These are phyloP conservation scores for Cercospora zeina DNA, from an alignment of 2,329 filamentous ascomycete genomes.

Conservation along the genomic window DNA sequence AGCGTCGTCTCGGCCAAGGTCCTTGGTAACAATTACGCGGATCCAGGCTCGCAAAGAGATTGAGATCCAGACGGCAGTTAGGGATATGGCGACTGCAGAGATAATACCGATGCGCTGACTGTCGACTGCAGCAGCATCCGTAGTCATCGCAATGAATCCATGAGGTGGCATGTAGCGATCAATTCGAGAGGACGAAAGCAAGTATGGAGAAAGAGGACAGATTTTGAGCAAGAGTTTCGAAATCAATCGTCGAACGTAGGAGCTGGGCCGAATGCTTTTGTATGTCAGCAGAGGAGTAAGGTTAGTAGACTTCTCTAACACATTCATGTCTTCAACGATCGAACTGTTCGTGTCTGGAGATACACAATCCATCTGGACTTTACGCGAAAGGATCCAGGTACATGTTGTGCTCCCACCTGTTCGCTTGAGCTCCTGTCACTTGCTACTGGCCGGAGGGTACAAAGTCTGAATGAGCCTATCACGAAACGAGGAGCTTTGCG, in stretches of 20 bases:
- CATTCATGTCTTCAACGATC: neutral
- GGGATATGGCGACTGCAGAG: constrained; percentile 14
- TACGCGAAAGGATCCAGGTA: neutral
- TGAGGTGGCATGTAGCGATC: neutral
- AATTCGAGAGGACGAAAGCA: neutral
- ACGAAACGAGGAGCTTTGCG: constrained; percentile 4
- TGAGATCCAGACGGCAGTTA: constrained; percentile 40
- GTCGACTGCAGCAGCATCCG: constrained; percentile 9
- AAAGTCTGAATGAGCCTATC: neutral
- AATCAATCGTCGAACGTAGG: neutral
- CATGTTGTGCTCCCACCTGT: neutral
- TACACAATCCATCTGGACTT: neutral
- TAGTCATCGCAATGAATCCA: constrained; percentile 14
- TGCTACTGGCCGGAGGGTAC: neutral
- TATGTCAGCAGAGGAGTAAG: neutral
- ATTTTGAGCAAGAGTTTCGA: neutral
- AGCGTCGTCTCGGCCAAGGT: constrained; percentile 49
- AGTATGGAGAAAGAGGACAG: neutral
- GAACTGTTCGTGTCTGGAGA: neutral
- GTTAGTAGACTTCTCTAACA: neutral
- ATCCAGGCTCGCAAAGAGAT: constrained; percentile 46
- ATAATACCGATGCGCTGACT: constrained; percentile 16
- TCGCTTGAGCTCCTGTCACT: neutral
- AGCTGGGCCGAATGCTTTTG: neutral
- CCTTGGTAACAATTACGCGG: constrained; percentile 42